These are phyloP conservation scores for Sclerotinia sclerotiorum DNA, from an alignment of 2,329 filamentous ascomycete genomes.

Conservation along the genomic window DNA sequence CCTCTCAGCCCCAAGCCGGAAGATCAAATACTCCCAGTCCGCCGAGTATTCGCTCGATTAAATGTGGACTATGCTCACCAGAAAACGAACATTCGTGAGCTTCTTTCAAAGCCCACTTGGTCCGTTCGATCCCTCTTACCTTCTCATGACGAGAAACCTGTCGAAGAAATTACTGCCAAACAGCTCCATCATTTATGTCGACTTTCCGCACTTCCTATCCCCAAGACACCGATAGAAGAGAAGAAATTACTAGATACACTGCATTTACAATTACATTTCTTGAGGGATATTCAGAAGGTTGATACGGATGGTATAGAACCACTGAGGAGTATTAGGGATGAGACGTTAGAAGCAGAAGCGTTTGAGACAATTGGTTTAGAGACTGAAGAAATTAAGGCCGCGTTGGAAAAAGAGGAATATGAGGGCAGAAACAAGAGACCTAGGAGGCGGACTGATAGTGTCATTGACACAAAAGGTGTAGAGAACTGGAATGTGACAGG, in stretches of 20 bases:
- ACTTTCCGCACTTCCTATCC: conserved; percentile 81
- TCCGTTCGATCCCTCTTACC: conserved; percentile 76
- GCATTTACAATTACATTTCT: conserved; percentile 82
- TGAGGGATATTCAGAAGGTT: conserved; percentile 79
- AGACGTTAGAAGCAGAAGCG: conserved; percentile 57
- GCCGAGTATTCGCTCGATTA: conserved; percentile 4
- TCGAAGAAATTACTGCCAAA: conserved; percentile 51
- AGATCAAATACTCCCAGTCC: neutral
- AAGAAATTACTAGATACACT: conserved; percentile 70
- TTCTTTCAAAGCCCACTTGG: conserved; percentile 75
- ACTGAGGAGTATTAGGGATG: conserved; percentile 77
- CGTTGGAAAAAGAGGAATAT: conserved; percentile 59
- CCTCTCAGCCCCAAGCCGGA: conserved; percentile 14
- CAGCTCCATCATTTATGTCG: conserved; percentile 83
- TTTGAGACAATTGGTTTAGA: conserved; percentile 60
- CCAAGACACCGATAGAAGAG: conserved; percentile 63
- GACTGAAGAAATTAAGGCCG: conserved; percentile 44
- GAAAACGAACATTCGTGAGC: conserved; percentile 36
- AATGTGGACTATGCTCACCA: conserved; percentile 17
- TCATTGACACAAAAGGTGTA: conserved; percentile 27
- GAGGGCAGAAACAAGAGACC: conserved; percentile 49
- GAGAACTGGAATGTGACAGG: conserved; percentile 40
- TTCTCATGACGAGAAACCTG: conserved; percentile 26
- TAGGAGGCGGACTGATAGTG: conserved; percentile 31
- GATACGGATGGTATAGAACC: conserved; percentile 73